phyloP scores from a whole-genome alignment of 2,329 filamentous ascomycete genomes.

The Pseudogymnoascus sp. region DNA sequence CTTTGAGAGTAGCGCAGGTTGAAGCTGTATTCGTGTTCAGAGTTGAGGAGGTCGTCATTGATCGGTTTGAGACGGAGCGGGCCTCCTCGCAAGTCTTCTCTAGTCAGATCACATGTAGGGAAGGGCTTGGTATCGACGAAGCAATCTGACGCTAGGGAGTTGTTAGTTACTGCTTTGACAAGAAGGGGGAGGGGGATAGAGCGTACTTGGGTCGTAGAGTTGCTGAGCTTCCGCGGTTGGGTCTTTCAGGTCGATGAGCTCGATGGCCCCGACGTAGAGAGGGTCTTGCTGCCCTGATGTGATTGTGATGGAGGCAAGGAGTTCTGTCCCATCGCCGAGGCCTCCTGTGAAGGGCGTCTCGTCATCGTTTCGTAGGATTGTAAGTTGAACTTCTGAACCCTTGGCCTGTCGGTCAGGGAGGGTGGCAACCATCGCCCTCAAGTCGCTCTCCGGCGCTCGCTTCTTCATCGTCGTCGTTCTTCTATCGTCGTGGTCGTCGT shows the following conservation, averaged over 20 bases:
- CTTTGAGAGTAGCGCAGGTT: background rate
- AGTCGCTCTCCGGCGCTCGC: background rate
- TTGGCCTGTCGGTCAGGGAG: background rate
- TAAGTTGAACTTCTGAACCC: background rate
- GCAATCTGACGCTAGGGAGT: background rate
- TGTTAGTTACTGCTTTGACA: background rate
- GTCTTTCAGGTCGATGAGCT: background rate
- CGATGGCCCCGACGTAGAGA: background rate
- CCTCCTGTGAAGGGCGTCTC: background rate
- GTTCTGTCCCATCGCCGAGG: background rate
- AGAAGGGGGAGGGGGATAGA: background rate
- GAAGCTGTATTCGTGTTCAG: background rate
- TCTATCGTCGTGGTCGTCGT: background rate
- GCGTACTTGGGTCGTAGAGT: background rate
- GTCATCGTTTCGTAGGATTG: background rate
- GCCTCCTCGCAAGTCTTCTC: background rate
- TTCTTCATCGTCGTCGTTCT: background rate
- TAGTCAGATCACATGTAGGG: background rate
- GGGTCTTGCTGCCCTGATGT: background rate
- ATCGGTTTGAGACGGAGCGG: background rate
- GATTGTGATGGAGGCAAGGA: background rate
- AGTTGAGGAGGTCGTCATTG: background rate
- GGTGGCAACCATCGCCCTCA: background rate
- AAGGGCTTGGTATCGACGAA: accelerated
- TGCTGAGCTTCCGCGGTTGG: background rate